These are phyloP conservation scores for Fusarium papillatum DNA, from an alignment of 2,329 filamentous ascomycete species.

Conservation along the genomic window DNA sequence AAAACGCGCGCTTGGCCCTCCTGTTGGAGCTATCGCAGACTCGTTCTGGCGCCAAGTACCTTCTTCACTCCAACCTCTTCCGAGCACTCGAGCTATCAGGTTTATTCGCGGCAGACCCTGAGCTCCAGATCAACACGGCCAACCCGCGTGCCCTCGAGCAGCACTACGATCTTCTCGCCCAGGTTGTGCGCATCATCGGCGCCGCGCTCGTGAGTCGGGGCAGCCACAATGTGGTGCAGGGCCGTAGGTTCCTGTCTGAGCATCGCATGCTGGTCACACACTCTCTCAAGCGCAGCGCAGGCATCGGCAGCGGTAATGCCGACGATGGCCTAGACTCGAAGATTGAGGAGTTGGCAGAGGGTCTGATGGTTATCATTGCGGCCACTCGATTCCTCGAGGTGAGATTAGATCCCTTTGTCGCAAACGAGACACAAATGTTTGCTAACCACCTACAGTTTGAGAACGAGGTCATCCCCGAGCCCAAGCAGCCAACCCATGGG, in stretches of 20 bases:
- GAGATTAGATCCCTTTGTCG: slow-evolving; percentile 47
- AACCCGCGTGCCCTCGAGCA: slow-evolving; percentile 79
- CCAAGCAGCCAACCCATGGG: slow-evolving; percentile 48
- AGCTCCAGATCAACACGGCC: slow-evolving; percentile 85
- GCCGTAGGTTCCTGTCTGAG: slow-evolving; percentile 83
- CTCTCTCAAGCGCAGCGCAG: slow-evolving; percentile 90
- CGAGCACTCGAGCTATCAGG: slow-evolving; percentile 83
- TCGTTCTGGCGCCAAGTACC: slow-evolving; percentile 84
- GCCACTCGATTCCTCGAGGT: slow-evolving; percentile 91
- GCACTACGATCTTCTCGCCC: slow-evolving; percentile 87
- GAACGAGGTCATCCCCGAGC: slow-evolving; percentile 52
- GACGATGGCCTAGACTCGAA: slow-evolving; percentile 66
- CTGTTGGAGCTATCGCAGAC: slow-evolving; percentile 89
- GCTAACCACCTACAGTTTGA: slow-evolving; percentile 54
- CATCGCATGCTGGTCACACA: slow-evolving; percentile 89
- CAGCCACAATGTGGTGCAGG: slow-evolving; percentile 85
- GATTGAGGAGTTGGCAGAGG: slow-evolving; percentile 84
- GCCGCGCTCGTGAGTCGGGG: slow-evolving; percentile 87
- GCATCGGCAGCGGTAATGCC: slow-evolving; percentile 70
- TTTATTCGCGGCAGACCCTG: slow-evolving; percentile 92
- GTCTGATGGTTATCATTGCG: slow-evolving; percentile 85
- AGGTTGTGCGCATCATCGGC: slow-evolving; percentile 85
- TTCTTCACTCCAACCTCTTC: slow-evolving; percentile 93
- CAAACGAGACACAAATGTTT: not conserved
- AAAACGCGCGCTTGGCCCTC: slow-evolving; percentile 82